These are phyloP conservation scores for Pulveroboletus sp. DNA, from an alignment of 768 basidiomycete species.

Conservation along the genomic window DNA sequence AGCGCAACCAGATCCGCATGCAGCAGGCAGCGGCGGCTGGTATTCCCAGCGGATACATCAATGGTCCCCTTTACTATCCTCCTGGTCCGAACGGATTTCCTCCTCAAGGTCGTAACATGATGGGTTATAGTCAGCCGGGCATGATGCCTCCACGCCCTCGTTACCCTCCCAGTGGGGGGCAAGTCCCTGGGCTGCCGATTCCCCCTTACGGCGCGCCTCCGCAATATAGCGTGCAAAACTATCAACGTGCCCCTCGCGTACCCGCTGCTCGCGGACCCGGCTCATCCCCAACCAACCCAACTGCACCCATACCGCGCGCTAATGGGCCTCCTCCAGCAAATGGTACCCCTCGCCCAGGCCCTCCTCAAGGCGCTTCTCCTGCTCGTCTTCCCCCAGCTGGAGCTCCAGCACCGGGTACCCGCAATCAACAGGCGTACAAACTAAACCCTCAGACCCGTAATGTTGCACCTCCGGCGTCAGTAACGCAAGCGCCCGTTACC, in stretches of 20 bases:
- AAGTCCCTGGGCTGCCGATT: conserved; percentile 75
- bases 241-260: conserved; percentile 58
- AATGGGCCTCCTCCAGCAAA: conserved; percentile 58
- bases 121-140: conserved; percentile 79
- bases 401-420: conserved; percentile 43
- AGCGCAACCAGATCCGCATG: conserved; percentile 93
- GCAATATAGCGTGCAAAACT: conserved; percentile 72
- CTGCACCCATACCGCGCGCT: conserved; percentile 61
- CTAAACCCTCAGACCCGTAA: conserved; percentile 38
- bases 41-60: conserved; percentile 56
- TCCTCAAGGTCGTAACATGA: conserved; percentile 66
- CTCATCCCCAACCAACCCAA: conserved; percentile 65
- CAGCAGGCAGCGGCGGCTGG: conserved; percentile 90
- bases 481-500: conserved; percentile 38
- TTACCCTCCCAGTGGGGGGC: conserved; percentile 67
- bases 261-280: conserved; percentile 67
- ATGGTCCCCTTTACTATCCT: conserved; percentile 67
- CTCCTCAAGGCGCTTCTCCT: conserved; percentile 40
- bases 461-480: conserved; percentile 31
- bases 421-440: conserved; percentile 32
- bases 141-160: conserved; percentile 89
- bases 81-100: conserved; percentile 75
- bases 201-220: conserved; percentile 73
- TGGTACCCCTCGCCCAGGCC: conserved; percentile 49
- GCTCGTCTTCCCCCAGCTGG: conserved; percentile 42